phyloP scores from a whole-genome alignment of 805 yeast species.

The Kuraishia hungarica region DNA sequence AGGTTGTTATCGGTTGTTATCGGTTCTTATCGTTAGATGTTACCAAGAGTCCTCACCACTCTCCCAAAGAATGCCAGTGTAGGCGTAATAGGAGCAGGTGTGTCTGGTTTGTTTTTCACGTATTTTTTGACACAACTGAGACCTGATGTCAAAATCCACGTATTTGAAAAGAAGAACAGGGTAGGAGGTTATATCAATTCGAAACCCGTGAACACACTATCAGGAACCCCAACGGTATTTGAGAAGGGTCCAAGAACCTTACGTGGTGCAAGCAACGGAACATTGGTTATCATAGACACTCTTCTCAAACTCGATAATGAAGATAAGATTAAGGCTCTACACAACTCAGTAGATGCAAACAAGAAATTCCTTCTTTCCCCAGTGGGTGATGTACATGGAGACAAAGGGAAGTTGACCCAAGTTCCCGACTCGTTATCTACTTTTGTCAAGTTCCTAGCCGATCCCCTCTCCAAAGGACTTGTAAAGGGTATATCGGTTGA shows the following conservation, averaged over 20 bases:
- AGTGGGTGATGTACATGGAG: slow-evolving; percentile 11
- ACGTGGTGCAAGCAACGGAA: slow-evolving; percentile 76
- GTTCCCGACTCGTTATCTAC: slow-evolving; percentile 38
- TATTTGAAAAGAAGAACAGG: slow-evolving; percentile 47
- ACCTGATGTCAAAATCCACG: slow-evolving; percentile 62
- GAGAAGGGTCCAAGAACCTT: slow-evolving; percentile 93
- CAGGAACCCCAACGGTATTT: slow-evolving; percentile 24
- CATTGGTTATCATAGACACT: slow-evolving; percentile 57
- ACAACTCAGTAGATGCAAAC: slow-evolving; percentile 53
- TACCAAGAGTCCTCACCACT: not conserved
- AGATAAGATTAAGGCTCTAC: slow-evolving; percentile 51
- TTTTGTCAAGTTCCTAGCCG: slow-evolving; percentile 24
- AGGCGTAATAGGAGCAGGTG: slow-evolving; percentile 81
- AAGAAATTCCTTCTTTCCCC: slow-evolving; percentile 53
- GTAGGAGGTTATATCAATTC: slow-evolving; percentile 81
- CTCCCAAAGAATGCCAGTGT: slow-evolving; percentile 20
- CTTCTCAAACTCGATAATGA: slow-evolving; percentile 37
- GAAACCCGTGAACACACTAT: slow-evolving; percentile 20
- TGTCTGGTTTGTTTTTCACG: slow-evolving; percentile 73
- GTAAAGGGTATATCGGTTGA: slow-evolving; percentile 39
- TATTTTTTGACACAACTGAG: slow-evolving; percentile 62
- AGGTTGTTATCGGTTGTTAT: too few species aligned
- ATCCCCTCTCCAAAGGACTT: slow-evolving; percentile 37
- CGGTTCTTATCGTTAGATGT: not conserved
- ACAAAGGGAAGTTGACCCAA: slow-evolving; percentile 36